Evolutionary conservation across 139 green algal species (phyloP).

Genomic region (Picocystis salinarum): DNA sequence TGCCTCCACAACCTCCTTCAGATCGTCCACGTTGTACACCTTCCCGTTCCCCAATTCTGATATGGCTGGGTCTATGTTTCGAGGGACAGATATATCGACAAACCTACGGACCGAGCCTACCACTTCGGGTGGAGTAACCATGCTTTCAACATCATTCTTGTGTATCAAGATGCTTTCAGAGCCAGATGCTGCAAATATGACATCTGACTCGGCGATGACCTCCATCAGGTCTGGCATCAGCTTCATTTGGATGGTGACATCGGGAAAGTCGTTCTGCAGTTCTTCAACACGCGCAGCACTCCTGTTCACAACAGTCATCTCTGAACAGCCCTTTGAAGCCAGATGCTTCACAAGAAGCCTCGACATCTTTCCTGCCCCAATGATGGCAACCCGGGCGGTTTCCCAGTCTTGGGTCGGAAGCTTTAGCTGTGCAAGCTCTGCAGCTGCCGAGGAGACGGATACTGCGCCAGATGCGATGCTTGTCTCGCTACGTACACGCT

Average conservation of each 20-base stretch:
- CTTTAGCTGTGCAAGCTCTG: slow-evolving; percentile 93
- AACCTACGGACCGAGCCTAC: slow-evolving; percentile 78
- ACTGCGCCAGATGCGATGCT: slow-evolving; percentile 80
- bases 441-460: slow-evolving; percentile 84
- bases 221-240: slow-evolving; percentile 83
- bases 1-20: slow-evolving; percentile 89
- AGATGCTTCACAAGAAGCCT: slow-evolving; percentile 96
- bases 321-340: slow-evolving; percentile 76
- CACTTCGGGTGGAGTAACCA: slow-evolving; percentile 26
- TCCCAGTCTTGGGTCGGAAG: slow-evolving; percentile 65
- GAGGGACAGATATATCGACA: slow-evolving; percentile 91
- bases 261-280: slow-evolving; percentile 83
- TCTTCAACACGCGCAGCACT: slow-evolving; percentile 62
- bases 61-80: slow-evolving; percentile 78
- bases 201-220: slow-evolving; percentile 49
- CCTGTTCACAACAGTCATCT: slow-evolving; percentile 83
- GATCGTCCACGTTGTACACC: slow-evolving; percentile 98
- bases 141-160: slow-evolving; percentile 33
- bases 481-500: slow-evolving; percentile 88
- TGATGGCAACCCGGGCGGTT: slow-evolving; percentile 71
- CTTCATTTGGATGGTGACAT: slow-evolving; percentile 79
- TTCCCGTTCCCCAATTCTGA: slow-evolving; percentile 33
- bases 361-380: slow-evolving; percentile 96
- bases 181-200: slow-evolving; percentile 80
- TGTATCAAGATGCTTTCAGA: slow-evolving; percentile 47